A percentile compares a stretch with the other conserved stretches of the same genome.
Evolutionary conservation across 2,329 filamentous ascomycete species (phyloP).

Genomic region (Trichocomaceae sp.): DNA sequence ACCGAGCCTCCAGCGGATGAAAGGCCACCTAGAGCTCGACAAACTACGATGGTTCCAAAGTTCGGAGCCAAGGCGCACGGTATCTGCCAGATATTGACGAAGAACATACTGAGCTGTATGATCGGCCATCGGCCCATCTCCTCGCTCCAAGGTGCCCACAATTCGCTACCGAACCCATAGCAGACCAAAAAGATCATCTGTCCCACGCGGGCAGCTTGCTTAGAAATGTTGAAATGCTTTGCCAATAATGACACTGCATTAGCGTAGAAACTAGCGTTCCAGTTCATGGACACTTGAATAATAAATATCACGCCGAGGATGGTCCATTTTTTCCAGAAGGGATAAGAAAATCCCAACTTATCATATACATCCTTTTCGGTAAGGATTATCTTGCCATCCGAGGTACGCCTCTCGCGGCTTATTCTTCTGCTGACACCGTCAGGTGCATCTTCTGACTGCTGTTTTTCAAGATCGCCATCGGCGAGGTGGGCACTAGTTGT

Average conservation of each 20-base stretch:
- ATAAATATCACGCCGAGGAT: constrained; percentile 63
- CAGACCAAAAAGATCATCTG: constrained; percentile 69
- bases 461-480: constrained; percentile 13
- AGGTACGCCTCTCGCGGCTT: constrained; percentile 12
- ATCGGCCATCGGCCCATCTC: constrained; percentile 71
- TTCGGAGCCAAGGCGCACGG: constrained; percentile 66
- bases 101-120: constrained; percentile 62
- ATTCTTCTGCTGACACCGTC: constrained; percentile 3
- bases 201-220: constrained; percentile 61
- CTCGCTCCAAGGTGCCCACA: constrained; percentile 82
- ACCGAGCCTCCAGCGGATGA: constrained; percentile 60
- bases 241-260: constrained; percentile 58
- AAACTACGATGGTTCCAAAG: constrained; percentile 61
- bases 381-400: constrained; percentile 32
- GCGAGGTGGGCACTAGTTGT: constrained; percentile 9
- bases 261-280: constrained; percentile 67
- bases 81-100: constrained; percentile 72
- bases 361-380: constrained; percentile 55
- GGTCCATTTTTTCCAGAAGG: constrained; percentile 61
- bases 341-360: constrained; percentile 57
- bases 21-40: constrained; percentile 57
- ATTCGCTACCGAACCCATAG: constrained; percentile 78
- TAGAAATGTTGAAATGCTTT: constrained; percentile 59
- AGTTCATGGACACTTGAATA: constrained; percentile 70
- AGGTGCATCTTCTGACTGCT: constrained; percentile 3